These are phyloP conservation scores for Poronia punctata DNA, from an alignment of 495 filamentous ascomycete genomes.

Conservation along the genomic window DNA sequence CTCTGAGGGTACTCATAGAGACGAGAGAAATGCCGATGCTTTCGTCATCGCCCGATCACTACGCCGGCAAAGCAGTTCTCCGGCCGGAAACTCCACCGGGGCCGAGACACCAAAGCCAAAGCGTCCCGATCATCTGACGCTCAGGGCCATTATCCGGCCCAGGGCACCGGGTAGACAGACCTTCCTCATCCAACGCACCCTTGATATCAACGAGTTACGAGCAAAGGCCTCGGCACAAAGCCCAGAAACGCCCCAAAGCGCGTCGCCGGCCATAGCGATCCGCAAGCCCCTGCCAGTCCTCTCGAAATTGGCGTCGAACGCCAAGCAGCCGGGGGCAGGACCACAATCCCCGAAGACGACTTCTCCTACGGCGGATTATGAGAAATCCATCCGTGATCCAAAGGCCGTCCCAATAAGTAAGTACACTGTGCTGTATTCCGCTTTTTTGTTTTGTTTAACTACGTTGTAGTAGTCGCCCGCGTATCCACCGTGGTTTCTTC, in stretches of 20 bases:
- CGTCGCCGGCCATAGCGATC: background rate
- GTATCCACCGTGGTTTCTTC: too few relatives aligned
- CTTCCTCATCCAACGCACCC: slow-evolving; percentile 40
- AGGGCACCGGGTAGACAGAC: slow-evolving; percentile 31
- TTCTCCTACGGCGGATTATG: slow-evolving; percentile 9
- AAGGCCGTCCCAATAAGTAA: slow-evolving; percentile 43
- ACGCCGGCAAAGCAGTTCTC: slow-evolving; percentile 19
- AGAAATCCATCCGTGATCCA: slow-evolving; percentile 22
- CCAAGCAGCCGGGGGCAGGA: slow-evolving; percentile 10
- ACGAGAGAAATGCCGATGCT: slow-evolving; percentile 27
- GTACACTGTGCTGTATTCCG: slow-evolving; percentile 16
- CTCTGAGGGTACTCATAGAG: slow-evolving; percentile 29
- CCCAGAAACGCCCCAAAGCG: background rate
- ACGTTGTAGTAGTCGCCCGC: too few relatives aligned
- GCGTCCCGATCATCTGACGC: slow-evolving; percentile 23
- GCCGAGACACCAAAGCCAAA: slow-evolving; percentile 3
- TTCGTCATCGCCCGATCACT: slow-evolving; percentile 36
- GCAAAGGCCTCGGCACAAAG: slow-evolving; percentile 17
- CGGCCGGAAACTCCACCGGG: background rate
- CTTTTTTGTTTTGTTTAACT: background rate
- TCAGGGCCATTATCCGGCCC: slow-evolving; percentile 41
- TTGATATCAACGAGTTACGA: slow-evolving; percentile 39
- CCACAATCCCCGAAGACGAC: slow-evolving; percentile 4
- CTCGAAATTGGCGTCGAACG: slow-evolving; percentile 13
- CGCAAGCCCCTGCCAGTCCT: slow-evolving; percentile 7